Conservation (phyloP, 352 stramenopile species). For the Nothophytophthora sp. region DNA sequence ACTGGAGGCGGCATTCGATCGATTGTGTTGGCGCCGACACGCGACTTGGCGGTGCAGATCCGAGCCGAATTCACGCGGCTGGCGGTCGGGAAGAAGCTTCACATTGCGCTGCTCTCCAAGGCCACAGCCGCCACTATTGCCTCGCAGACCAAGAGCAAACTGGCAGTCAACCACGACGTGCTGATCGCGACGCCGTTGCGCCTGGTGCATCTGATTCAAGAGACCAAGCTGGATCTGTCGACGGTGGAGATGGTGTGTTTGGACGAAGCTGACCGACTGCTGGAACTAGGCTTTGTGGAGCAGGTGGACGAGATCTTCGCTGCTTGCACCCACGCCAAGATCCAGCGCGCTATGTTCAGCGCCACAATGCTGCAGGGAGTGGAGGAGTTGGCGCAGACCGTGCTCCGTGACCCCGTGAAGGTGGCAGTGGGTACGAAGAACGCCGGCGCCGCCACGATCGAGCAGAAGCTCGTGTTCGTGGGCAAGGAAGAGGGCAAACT, state of each 20-base stretch:
- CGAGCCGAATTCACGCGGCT: conserved; percentile 95
- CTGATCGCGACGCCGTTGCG: conserved; percentile 97
- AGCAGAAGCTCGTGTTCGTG: conserved; percentile 98
- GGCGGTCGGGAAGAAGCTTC: conserved; percentile 83
- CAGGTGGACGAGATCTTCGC: conserved; percentile 98
- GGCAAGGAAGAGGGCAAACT: conserved; percentile 99
- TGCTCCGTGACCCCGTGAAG: conserved; percentile 96
- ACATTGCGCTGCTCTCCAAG: conserved; percentile 92
- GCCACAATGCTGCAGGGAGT: conserved; percentile 97
- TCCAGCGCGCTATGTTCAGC: conserved; percentile 97
- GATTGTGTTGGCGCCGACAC: conserved; percentile 96
- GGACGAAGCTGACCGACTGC: conserved; percentile 98
- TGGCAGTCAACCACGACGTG: conserved; percentile 91
- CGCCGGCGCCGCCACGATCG: conserved; percentile 86
- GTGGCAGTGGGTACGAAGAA: conserved; percentile 94
- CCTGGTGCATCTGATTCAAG: conserved; percentile 91
- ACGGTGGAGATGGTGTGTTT: conserved; percentile 95
- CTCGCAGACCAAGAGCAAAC: conserved; percentile 79
- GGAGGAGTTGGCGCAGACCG: conserved; percentile 94
- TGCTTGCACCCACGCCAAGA: conserved; percentile 80
- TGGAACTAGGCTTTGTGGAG: conserved; percentile 96
- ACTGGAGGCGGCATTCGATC: conserved; percentile 80
- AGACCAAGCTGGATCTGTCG: conserved; percentile 80
- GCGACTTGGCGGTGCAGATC: conserved; percentile 98
- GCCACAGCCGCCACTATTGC: conserved; percentile 84